Conservation (phyloP, 2,329 filamentous ascomycete genomes). For the Fusarium irregulare region DNA sequence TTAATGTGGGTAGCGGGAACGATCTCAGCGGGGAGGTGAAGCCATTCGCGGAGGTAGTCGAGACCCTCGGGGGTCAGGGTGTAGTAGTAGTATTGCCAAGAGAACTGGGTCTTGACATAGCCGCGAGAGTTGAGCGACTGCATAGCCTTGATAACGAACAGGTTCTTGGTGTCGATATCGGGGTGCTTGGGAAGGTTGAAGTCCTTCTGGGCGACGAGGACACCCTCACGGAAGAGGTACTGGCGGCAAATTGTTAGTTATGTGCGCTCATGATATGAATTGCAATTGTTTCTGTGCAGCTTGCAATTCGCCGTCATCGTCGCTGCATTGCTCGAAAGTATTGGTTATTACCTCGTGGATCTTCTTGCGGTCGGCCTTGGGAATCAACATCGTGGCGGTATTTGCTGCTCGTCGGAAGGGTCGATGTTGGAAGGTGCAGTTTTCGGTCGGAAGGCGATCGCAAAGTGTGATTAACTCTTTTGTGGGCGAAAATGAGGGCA, state of each 20-base stretch:
- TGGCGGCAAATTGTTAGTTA: slow-evolving; percentile 53
- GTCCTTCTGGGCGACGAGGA: slow-evolving; percentile 99
- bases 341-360: slow-evolving; percentile 80
- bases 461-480: slow-evolving; percentile 57
- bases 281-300: slow-evolving; percentile 31
- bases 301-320: slow-evolving; percentile 27
- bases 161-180: slow-evolving; percentile 99
- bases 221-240: slow-evolving; percentile 96
- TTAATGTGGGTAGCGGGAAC: slow-evolving; percentile 99
- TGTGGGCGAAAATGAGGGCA: slow-evolving; percentile 56
- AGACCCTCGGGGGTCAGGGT: slow-evolving; percentile 99
- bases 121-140: slow-evolving; percentile 98
- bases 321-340: slow-evolving; percentile 14
- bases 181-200: slow-evolving; percentile 97
- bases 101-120: slow-evolving; percentile 99
- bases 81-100: slow-evolving; percentile 99
- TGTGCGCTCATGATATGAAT: slow-evolving; percentile 12
- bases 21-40: slow-evolving; percentile 99
- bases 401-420: slow-evolving; percentile 54
- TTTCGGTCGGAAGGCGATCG: slow-evolving; percentile 52
- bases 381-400: slow-evolving; percentile 89
- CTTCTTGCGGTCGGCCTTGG: slow-evolving; percentile 99
- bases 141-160: slow-evolving; percentile 98
- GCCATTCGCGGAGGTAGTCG: slow-evolving; percentile 99
- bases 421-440: slow-evolving; percentile 64